Evolutionary conservation across 306 rosid genomes (phyloP), one percentile per base, ranked within the genome.

Genomic region (Acacia melanoxylon): DNA sequence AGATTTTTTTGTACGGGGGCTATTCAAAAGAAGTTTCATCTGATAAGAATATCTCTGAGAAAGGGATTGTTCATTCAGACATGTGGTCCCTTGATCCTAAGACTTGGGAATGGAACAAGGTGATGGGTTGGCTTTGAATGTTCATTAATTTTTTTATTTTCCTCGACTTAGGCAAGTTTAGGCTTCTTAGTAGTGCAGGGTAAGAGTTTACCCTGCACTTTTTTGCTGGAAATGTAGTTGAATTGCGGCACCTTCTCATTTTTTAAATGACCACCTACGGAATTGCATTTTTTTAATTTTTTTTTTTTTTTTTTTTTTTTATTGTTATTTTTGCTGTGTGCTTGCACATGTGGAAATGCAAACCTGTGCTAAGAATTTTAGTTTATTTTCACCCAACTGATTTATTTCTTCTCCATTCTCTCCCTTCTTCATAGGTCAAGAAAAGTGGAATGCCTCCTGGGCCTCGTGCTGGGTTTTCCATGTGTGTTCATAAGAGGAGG

Each of bases 21-120:
- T 93, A 95, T 91, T 92, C 95, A 86, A 95, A 95, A 92, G 99
- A 93, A 88, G 82, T 93, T 84, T 90, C 91, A 78, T 86, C 92
- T 46, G 99, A 95, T 82, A 95, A 93, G 89, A 89, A 16, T 62
- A 61, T 81, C 67, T 86, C 94, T 24, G 97, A 95, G 89, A 91
- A 91, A 86, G 99, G 98, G 84, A 82, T 90, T 85, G 98, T 93
- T 82, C 96, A 95, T 89, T 86, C 98, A 42, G 98, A 93, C 84
- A 79, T 93, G 90, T 95, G 96, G 97, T 92, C 94, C 86, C 98
- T 95, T 85, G 99, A 95, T 85, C 99, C 99, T 65, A 93, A 89
- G 88, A 93, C 97, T 58, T 95, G 98, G 99, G 98, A 95, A 90
- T 95, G 99, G 99, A 95, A 86, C 81, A 93, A 95, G 99, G 99